Percentiles rank a stretch among this genome's conserved stretches.
phyloP scores from a whole-genome alignment of 2,329 filamentous ascomycete genomes.

The Periglandula ipomoeae region DNA sequence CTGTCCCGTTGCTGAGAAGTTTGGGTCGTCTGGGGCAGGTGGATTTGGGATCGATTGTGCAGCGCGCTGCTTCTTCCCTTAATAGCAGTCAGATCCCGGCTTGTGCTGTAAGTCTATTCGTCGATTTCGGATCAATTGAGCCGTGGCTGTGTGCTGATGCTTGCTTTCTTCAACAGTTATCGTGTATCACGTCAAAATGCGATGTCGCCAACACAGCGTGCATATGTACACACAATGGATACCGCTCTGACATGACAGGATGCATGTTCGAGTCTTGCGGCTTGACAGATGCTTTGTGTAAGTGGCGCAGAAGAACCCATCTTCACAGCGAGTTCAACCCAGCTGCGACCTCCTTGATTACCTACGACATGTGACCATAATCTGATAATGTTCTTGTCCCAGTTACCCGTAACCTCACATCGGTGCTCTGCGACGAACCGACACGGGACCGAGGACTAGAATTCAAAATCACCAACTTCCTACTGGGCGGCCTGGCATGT shows the following conservation, averaged over 20 bases:
- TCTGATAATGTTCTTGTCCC: too few species aligned
- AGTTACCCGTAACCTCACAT: conserved; percentile 13
- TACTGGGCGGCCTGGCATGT: conserved; percentile 20
- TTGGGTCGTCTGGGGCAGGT: not conserved
- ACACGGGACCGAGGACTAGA: conserved; percentile 18
- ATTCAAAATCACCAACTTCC: conserved; percentile 20
- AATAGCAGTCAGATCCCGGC: not conserved
- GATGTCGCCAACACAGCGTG: conserved; percentile 13
- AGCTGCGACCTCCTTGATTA: too few species aligned
- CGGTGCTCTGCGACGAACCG: conserved; percentile 13
- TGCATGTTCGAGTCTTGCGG: conserved; percentile 13
- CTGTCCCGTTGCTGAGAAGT: not conserved
- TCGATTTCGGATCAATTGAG: too few species aligned
- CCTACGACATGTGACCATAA: too few species aligned
- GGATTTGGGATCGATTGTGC: not conserved
- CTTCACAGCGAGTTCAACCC: too few species aligned
- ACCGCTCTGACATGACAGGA: conserved; percentile 14
- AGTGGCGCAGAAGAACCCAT: too few species aligned
- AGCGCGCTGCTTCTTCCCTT: not conserved
- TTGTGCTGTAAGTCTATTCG: conserved; percentile 1
- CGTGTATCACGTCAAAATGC: conserved; percentile 11
- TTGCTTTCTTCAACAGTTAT: conserved; percentile 7
- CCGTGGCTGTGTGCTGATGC: too few species aligned
- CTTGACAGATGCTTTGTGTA: conserved; percentile 3
- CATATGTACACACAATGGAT: conserved; percentile 1